Percentiles rank a stretch among this genome's conserved stretches.
Evolutionary conservation across 164 flowering plant species (phyloP).

Genomic region (Chimonanthus salicifolius): DNA sequence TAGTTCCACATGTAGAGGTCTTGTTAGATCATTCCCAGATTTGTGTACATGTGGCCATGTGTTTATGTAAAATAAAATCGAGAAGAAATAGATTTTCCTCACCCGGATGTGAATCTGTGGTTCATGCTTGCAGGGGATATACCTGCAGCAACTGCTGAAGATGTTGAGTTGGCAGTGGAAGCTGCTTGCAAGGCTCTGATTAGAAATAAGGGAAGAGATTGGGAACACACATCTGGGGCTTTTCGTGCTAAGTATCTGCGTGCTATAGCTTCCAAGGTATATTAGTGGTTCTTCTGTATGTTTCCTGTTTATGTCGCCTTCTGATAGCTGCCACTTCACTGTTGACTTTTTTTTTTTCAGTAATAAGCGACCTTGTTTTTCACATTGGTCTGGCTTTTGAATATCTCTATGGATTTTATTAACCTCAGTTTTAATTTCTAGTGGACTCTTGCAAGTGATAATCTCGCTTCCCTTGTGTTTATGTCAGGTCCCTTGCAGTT

Average conservation of each 20-base stretch:
- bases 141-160: conserved; percentile 87
- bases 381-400: neutral
- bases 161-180: conserved; percentile 82
- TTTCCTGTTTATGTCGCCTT: no score
- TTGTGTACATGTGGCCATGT: no score
- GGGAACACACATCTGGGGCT: conserved; percentile 81
- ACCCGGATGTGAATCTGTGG: no score
- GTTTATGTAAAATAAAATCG: no score
- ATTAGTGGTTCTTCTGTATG: neutral
- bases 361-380: neutral
- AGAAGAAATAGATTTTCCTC: no score
- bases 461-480: neutral
- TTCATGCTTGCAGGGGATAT: conserved; percentile 53
- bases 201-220: conserved; percentile 60
- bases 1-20: no score
- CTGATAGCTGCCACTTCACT: no score
- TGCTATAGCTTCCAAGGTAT: conserved; percentile 91
- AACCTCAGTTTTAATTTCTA: neutral
- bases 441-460: neutral
- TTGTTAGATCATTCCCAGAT: no score
- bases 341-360: neutral
- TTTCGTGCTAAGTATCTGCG: conserved; percentile 84
- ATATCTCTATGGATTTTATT: no score
- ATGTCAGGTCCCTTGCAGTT: no score
- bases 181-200: conserved; percentile 71